phyloP scores from a whole-genome alignment of 1,284 basidiomycete species.

The Cryptococcus sp. region DNA sequence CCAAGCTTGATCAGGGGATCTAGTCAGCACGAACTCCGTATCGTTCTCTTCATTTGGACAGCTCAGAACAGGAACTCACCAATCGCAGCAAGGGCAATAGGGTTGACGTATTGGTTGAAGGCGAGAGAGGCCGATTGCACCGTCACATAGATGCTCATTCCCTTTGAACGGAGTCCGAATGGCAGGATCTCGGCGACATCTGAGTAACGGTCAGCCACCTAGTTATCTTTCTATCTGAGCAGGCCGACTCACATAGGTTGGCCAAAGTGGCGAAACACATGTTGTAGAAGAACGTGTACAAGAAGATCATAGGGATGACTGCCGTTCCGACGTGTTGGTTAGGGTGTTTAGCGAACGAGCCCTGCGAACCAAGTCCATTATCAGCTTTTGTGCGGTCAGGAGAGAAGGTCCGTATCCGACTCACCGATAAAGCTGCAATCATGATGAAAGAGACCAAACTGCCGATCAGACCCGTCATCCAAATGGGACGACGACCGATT shows the following conservation, averaged over 20 bases:
- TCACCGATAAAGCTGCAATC: not conserved
- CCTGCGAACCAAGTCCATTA: not conserved
- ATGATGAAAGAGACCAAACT: not conserved
- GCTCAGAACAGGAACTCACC: not conserved
- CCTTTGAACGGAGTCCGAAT: conserved; percentile 23
- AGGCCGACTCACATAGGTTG: conserved; percentile 16
- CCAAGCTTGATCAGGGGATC: conserved; percentile 17
- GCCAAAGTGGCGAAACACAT: conserved; percentile 9
- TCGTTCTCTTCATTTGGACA: too few species aligned
- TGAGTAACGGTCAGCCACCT: conserved; percentile 9
- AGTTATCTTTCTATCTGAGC: not conserved
- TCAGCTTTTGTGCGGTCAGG: too few species aligned
- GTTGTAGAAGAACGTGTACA: conserved; percentile 26
- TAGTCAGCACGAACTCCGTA: too few species aligned
- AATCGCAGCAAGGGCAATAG: conserved; percentile 26
- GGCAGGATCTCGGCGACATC: conserved; percentile 28
- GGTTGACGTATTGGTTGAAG: conserved; percentile 34
- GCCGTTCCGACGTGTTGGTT: conserved; percentile 32
- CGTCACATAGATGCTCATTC: conserved; percentile 21
- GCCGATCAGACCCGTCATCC: conserved; percentile 15
- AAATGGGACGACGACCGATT: conserved; percentile 38
- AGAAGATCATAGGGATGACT: conserved; percentile 41
- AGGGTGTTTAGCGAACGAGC: conserved; percentile 29
- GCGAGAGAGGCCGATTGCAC: conserved; percentile 13
- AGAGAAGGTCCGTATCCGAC: too few species aligned